phyloP scores from a whole-genome alignment of 108 stramenopile species.

The Mediolabrus comicus region DNA sequence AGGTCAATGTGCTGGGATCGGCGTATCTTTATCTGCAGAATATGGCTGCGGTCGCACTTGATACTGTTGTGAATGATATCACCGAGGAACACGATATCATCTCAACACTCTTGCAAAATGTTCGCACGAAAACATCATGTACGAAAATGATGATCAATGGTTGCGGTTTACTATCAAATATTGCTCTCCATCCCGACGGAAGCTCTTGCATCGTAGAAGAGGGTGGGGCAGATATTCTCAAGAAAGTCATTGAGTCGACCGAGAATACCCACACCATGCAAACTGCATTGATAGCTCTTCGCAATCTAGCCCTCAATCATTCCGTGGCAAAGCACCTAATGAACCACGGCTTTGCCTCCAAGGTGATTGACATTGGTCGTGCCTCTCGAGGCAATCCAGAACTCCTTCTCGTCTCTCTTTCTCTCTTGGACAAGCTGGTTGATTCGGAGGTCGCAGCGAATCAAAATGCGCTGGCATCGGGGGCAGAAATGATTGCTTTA shows the following conservation, averaged over 20 bases:
- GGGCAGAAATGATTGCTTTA: constrained; percentile 1
- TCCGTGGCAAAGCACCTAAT: neutral
- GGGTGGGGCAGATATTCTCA: neutral
- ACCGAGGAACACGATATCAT: constrained; percentile 6
- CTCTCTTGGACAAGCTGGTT: constrained; percentile 7
- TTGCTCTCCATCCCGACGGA: constrained; percentile 13
- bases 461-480: neutral
- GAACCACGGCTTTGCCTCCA: neutral
- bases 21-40: constrained; percentile 24
- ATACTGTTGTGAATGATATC: constrained; percentile 5
- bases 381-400: neutral
- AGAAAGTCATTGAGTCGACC: neutral
- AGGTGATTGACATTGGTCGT: neutral
- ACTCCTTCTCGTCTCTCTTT: neutral
- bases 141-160: neutral
- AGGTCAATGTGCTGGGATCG: constrained; percentile 6
- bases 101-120: constrained; percentile 5
- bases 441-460: neutral
- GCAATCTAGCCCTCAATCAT: constrained; percentile 6
- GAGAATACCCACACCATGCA: neutral
- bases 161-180: constrained; percentile 16
- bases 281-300: constrained; percentile 10
- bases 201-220: neutral
- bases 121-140: neutral
- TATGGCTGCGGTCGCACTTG: constrained; percentile 20